A percentile compares a stretch with the other conserved stretches of the same genome.
Conservation (phyloP, 768 basidiomycete species). For the Calocybe gangraenosa region DNA sequence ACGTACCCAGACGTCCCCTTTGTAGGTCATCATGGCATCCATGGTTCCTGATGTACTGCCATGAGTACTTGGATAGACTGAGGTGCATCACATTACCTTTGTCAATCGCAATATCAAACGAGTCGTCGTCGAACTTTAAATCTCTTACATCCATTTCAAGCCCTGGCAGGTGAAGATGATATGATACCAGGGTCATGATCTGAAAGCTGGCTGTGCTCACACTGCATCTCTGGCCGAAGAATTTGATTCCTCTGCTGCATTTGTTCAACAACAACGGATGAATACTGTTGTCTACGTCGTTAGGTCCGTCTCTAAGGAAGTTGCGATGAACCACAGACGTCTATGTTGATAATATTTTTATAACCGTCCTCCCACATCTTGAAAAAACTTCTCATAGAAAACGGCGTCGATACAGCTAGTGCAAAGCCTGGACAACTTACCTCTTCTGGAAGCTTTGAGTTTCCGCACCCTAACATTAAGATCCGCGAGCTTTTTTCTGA, state of each 20-base stretch:
- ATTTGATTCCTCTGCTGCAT: conserved; percentile 56
- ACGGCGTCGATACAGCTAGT: too few relatives aligned
- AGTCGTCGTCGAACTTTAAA: conserved; percentile 52
- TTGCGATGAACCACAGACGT: conserved; percentile 40
- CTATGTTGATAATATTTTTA: conserved; percentile 72
- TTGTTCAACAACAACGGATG: conserved; percentile 65
- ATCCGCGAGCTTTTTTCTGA: conserved; percentile 59
- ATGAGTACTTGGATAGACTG: background rate
- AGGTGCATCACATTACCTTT: conserved; percentile 42
- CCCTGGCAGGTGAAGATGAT: conserved; percentile 42
- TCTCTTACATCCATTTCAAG: conserved; percentile 79
- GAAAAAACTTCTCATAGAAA: too few relatives aligned
- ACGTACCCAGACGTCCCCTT: conserved; percentile 78
- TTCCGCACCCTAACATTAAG: conserved; percentile 82
- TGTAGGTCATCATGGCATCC: conserved; percentile 86
- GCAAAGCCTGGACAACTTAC: conserved; percentile 31
- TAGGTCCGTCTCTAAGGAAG: background rate
- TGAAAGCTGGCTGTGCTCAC: conserved; percentile 38
- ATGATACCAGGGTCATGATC: background rate
- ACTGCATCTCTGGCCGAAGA: conserved; percentile 64
- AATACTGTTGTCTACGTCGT: conserved; percentile 48
- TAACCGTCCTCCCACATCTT: conserved; percentile 91
- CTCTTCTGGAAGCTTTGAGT: conserved; percentile 76
- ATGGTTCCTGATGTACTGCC: conserved; percentile 53
- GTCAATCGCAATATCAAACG: conserved; percentile 81